Evolutionary conservation across 768 basidiomycete species (phyloP), one percentile per base, ranked within the genome.

Genomic region (Rhizopogon salebrosus): DNA sequence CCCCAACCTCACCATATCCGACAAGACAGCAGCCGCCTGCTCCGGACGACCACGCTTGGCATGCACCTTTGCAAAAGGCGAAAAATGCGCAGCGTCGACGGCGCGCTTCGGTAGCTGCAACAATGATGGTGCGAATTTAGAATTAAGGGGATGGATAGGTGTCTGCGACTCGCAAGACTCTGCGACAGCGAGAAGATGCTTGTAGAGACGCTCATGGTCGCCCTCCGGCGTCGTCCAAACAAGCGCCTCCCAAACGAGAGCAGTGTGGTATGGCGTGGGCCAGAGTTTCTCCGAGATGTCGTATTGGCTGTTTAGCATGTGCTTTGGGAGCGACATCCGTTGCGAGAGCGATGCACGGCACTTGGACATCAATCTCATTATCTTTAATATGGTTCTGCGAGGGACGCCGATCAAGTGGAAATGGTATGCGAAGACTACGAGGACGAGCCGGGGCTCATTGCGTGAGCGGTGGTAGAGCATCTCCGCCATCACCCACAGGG

Each of bases 331-430:
- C 14, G 52, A 36, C 11, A 31, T 35, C 29, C 31, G 26, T 31
- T 46, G 52, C 22, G 51, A 34, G 34, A 46, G 51, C 7, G 16
- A 29, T 22, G 49, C 24, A 13, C 41, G 38, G 41, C 41, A 23
- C 16, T 50, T 48, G 13, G 49, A 41, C 16, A 46, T 26, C 13
- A 46, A 26, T n/a, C 41, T 50, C 38, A 65, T 41, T 18, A 57
- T 24, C 6, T 53, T 57, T 1, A 58, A 18, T 3, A 66, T 27
- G 0, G 60, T 69, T 62, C 34, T 69, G 49, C 27, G 55, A 0
- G 85, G 83, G n/a, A 88, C 68, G 13, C 80, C 84, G 35, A 73
- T 65, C 6, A 73, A 55, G 51, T 74, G 75, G 58, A 84, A 87
- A 49, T 80, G 73, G 6, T 75, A 70, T 11, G 66, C 63, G 60